Percentiles rank a stretch among this genome's conserved stretches.
phyloP scores from a whole-genome alignment of 441 rosid species.

The Gossypium lobatum region DNA sequence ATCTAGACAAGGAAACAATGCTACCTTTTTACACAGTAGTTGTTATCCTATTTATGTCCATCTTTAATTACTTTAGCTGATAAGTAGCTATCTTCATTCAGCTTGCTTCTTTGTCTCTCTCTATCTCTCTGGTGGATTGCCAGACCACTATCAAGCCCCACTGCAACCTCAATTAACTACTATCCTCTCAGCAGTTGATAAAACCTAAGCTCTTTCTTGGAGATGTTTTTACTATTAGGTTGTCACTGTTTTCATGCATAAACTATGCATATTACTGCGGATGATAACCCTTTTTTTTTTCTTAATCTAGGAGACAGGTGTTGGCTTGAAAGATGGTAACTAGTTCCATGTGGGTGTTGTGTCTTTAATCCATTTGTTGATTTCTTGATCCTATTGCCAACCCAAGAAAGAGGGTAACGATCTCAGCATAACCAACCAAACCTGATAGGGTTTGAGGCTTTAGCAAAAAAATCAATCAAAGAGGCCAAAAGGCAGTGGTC shows the following conservation, averaged over 20 bases:
- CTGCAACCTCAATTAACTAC: not conserved
- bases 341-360: not conserved
- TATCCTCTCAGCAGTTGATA: not conserved
- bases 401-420: not conserved
- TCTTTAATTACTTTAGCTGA: slow-evolving; percentile 9
- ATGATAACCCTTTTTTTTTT: not conserved
- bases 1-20: slow-evolving; percentile 1
- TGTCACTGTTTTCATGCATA: not conserved
- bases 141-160: slow-evolving; percentile 1
- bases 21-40: not conserved
- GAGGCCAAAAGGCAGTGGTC: not conserved
- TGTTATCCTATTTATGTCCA: slow-evolving; percentile 3
- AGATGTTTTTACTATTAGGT: not conserved
- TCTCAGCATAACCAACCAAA: slow-evolving; percentile 7
- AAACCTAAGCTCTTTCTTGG: not conserved
- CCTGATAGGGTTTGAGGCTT: slow-evolving; percentile 5
- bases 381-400: not conserved
- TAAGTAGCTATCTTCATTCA: slow-evolving; percentile 10
- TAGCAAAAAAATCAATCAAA: not conserved
- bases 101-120: not conserved
- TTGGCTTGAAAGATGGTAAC: not conserved
- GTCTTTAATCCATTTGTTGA: not conserved
- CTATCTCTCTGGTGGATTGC: not conserved
- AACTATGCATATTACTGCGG: not conserved
- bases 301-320: slow-evolving; percentile 1